These are phyloP conservation scores for Bisporella sp. DNA, from an alignment of 2,329 filamentous ascomycete genomes.

Conservation along the genomic window DNA sequence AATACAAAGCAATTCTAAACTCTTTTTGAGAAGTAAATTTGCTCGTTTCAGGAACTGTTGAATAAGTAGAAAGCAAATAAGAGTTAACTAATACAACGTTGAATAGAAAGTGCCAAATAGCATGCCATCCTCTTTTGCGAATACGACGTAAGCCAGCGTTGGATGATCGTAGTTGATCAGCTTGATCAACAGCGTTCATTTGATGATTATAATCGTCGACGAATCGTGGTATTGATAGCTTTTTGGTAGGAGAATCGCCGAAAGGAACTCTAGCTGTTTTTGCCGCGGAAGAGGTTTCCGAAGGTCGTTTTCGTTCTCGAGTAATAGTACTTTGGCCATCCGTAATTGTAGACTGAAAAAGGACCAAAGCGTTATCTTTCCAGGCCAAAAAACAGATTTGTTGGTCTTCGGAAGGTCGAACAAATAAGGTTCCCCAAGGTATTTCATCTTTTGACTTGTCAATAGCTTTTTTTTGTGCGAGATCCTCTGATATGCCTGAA, in stretches of 20 bases:
- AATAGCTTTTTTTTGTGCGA: neutral
- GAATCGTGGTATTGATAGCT: neutral
- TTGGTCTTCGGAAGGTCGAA: neutral
- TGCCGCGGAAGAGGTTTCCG: neutral
- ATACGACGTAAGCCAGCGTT: neutral
- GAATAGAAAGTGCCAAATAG: neutral
- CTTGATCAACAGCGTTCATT: neutral
- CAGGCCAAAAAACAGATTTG: neutral
- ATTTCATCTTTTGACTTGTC: neutral
- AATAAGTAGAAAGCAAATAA: too few relatives aligned
- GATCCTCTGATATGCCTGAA: neutral
- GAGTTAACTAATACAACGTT: neutral
- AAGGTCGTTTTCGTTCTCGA: neutral
- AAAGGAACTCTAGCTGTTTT: neutral
- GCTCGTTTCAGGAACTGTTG: too few relatives aligned
- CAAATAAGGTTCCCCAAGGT: neutral
- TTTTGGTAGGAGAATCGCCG: neutral
- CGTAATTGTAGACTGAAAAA: neutral
- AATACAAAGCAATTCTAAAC: too few relatives aligned
- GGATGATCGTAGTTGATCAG: neutral
- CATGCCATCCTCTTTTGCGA: neutral
- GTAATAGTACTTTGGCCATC: neutral
- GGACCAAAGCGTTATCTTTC: neutral
- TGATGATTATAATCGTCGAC: neutral
- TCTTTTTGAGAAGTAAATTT: too few relatives aligned